Evolutionary conservation across 2,329 filamentous ascomycete genomes (phyloP), one percentile per base, ranked within the genome.

Genomic region (Cercospora sesami): DNA sequence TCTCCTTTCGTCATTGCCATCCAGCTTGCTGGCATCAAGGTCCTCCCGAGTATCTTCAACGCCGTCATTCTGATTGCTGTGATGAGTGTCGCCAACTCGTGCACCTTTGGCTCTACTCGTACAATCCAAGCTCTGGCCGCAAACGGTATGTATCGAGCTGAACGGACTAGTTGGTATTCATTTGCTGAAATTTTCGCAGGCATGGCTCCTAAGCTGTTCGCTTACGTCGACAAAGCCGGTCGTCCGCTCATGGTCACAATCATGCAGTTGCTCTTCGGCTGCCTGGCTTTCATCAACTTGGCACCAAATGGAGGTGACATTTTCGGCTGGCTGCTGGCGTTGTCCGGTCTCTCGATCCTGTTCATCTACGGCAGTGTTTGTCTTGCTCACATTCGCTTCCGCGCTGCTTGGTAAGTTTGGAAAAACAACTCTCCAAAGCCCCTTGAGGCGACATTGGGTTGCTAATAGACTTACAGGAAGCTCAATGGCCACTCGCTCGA

Each of bases 321-420:
- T 7, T 91, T 96, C 70, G 84, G 86, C 74, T 96, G 93, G 93
- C 86, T 96, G 77, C 84, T 91, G 55, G 86, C 90, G 68, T 84
- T 92, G 64, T 91, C 89, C 0, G 90, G 89, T 63, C 84, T 93
- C 28, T 90, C 89, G 9, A 89, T 86, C 60, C 86, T 92, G 75
- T 92, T 94, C 82, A 93, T 90, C 16, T 94, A 91, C 90, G 87
- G 86, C 64, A 91, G 91, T 72, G 94, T 97, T 78, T 95, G 92
- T 78, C 81, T 96, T 12, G 87, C 90, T 28, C 94, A 97, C 80
- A 96, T 97, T 76, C 92, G 93, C 66, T 97, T 97, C 86, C 92
- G 94, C 33, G 60, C 30, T 28, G 92, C 90, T 18, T 96, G 73
- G 73, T 73, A 67, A 64, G 72, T 65, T 14, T 23, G 30, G 8